Base-by-base conservation (phyloP, 352 stramenopile species). In the Pythium dissimile region DNA sequence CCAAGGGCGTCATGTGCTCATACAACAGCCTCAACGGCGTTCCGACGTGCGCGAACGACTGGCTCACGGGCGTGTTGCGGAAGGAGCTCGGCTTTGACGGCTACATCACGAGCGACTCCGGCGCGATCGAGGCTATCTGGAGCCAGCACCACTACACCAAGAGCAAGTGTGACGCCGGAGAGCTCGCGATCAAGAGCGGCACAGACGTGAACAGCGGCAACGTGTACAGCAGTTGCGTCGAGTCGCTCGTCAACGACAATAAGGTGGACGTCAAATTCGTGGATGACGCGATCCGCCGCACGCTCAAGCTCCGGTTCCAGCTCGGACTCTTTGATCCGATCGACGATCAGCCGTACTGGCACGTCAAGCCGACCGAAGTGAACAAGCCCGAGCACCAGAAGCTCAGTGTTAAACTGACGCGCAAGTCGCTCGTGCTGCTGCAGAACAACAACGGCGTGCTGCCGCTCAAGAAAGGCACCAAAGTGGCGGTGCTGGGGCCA, bases 21-120 rank as follows among this genome's bases (percentile, higher is more conserved):
- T 99, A 99, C 80, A 98, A 99, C 62, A 85, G 83, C 34, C 64
- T 98, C 4, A 98, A 98, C 62, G 92, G 93, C 16, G 69, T 97
- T 30, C 96, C 96, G 3, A 86, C 92, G 59, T 98, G 96, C 66
- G 84, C 90, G 3, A 97, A 97, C 63, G 50, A 77, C 11, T 66
- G 76, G 21, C 72, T 98, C 15, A 84, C 79, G 11, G 66, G 80
- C 13, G 49, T 93, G 13, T 59, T 98, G 24, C 72, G 95, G 15
- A 65, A 86, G 2, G 54, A 66, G 16, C 92, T 95, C 62, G 76
- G 79, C 10, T 98, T 97, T 59, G 74, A 97, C 37, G 95, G 90
- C n/a, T 98, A 98, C 69, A 84, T 98, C 53, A 97, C 94, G n/a
- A 94, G 85, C 38, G 96, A 99, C 71, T 98, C 90, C 16, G 92